These are phyloP conservation scores for Flammula alnicola DNA, from an alignment of 1,284 basidiomycete species.

Conservation along the genomic window DNA sequence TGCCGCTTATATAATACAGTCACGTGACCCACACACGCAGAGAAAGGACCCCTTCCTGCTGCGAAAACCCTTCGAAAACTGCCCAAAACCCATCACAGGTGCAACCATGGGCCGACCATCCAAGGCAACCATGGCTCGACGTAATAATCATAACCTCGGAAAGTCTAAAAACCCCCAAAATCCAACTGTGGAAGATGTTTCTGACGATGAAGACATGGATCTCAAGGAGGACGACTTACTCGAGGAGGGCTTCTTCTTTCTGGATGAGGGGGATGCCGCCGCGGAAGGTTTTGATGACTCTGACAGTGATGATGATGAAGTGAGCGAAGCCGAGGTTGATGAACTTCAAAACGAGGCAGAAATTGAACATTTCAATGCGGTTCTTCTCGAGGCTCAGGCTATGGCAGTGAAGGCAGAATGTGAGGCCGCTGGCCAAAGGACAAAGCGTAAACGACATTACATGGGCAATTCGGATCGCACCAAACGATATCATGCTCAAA, in stretches of 20 bases:
- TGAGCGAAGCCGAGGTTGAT: background rate
- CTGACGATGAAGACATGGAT: background rate
- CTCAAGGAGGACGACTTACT: background rate
- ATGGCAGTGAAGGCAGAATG: background rate
- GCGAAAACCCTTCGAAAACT: background rate
- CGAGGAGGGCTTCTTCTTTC: background rate
- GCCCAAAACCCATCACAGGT: background rate
- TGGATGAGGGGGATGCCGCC: background rate
- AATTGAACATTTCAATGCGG: background rate
- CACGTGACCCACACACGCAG: slow-evolving; percentile 5
- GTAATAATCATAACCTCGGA: background rate
- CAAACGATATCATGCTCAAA: slow-evolving; percentile 8
- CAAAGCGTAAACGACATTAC: slow-evolving; percentile 11
- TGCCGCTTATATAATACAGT: slow-evolving; percentile 3
- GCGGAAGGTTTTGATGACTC: background rate
- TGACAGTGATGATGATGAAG: background rate
- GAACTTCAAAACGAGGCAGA: background rate
- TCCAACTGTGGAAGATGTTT: background rate
- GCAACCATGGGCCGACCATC: background rate
- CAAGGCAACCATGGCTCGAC: background rate
- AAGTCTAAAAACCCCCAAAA: background rate
- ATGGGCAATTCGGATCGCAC: slow-evolving; percentile 11
- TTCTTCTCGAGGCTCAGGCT: slow-evolving; percentile 9
- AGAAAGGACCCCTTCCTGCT: background rate
- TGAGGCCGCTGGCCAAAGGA: slow-evolving; percentile 1